These are phyloP conservation scores for Yamadazyma diddensiae DNA, from an alignment of 1,139 yeast species.

Conservation along the genomic window DNA sequence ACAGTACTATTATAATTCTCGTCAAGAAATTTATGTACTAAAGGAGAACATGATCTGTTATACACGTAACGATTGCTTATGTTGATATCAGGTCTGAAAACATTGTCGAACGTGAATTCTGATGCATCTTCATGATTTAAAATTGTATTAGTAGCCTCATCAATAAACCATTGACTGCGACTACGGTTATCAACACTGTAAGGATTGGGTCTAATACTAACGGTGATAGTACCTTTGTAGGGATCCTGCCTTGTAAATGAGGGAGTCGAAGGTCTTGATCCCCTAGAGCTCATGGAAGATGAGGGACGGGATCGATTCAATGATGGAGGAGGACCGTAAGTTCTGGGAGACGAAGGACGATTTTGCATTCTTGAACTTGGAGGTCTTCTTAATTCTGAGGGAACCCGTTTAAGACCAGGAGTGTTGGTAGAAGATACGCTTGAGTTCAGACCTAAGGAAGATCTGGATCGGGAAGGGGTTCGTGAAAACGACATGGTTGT, in stretches of 20 bases:
- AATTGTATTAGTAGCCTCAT: constrained; percentile 38
- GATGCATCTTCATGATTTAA: constrained; percentile 48
- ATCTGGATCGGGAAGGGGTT: constrained; percentile 18
- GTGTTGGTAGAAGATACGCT: constrained; percentile 7
- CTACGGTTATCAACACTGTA: constrained; percentile 22
- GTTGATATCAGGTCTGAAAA: constrained; percentile 50
- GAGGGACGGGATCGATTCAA: constrained; percentile 25
- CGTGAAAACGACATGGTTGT: constrained; percentile 8
- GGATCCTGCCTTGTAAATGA: constrained; percentile 31
- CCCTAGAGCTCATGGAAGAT: constrained; percentile 31
- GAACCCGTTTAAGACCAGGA: constrained; percentile 15
- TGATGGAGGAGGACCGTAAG: constrained; percentile 8
- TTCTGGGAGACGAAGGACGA: constrained; percentile 22
- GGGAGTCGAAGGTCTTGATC: constrained; percentile 42
- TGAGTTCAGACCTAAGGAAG: constrained; percentile 17
- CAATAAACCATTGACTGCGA: constrained; percentile 43
- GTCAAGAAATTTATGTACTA: constrained; percentile 60
- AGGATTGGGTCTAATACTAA: constrained; percentile 56
- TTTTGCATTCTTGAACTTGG: constrained; percentile 11
- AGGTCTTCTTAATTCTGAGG: constrained; percentile 24
- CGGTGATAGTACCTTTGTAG: constrained; percentile 50
- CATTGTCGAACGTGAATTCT: constrained; percentile 72
- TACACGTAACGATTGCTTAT: constrained; percentile 61
- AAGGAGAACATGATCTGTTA: constrained; percentile 53
- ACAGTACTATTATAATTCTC: constrained; percentile 87